Base-by-base conservation (phyloP, 257 asterid species). In the Paraleonurus japonicus region DNA sequence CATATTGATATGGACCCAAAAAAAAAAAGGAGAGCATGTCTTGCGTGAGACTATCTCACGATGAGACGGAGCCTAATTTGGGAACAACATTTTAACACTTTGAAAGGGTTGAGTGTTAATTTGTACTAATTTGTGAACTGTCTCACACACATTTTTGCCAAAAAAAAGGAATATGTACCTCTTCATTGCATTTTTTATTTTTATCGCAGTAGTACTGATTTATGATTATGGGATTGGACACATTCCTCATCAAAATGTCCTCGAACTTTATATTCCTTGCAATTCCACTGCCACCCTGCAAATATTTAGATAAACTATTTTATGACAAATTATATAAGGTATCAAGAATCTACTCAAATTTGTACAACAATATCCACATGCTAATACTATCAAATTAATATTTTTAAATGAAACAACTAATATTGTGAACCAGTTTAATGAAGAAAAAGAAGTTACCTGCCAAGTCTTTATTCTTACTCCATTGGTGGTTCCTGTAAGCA, bases 401-500 rank as follows among this genome's bases (percentile, higher is more conserved):
- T n/a, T n/a, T n/a, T n/a, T n/a, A n/a, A n/a, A n/a, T n/a, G n/a
- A n/a, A n/a, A n/a, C n/a, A n/a, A 0, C 4, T n/a, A n/a, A n/a
- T n/a, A n/a, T n/a, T n/a, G n/a, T n/a, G n/a, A n/a, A n/a, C n/a
- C n/a, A n/a, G n/a, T n/a, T n/a, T n/a, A n/a, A n/a, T n/a, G n/a
- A n/a, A 22, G 16, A 15, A 12, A 12, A 43, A 24, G 8, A 0
- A 19, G 22, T 60, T 76, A 85, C 99, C 99, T 89, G 96, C 99
- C 99, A 95, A 55, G 90, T 88, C 82, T 95, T 95, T 35, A 95
- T 95, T 80, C 99, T 77, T 10, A 87, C 89, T 70, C 99, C 99
- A 80, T 95, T 91, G 1, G 89, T 90, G 22, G 99, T 87, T 77
- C 95, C 96, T 16, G 72, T 71, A 16, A 95, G 37, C 61, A 32